Percentiles rank a stretch among this genome's conserved stretches.
phyloP scores from a whole-genome alignment of 2,329 filamentous ascomycete species.

The Teratosphaeria gauchensis region DNA sequence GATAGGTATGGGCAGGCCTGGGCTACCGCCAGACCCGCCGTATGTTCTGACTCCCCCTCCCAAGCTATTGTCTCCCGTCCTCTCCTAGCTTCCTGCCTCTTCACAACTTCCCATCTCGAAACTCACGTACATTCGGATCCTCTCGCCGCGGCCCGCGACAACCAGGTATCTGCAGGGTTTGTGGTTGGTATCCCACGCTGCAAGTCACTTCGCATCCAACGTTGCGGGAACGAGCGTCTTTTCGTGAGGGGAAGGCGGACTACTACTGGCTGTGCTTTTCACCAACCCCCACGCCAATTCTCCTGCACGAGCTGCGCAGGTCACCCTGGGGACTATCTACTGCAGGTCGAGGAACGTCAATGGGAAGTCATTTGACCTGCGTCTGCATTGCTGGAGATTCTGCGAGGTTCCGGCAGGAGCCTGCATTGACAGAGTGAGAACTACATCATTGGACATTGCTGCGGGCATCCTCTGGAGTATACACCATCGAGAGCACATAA shows the following conservation, averaged over 20 bases:
- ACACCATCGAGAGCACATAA: background rate
- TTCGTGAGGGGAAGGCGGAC: constrained; percentile 1
- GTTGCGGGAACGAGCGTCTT: background rate
- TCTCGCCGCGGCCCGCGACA: background rate
- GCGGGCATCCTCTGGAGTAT: background rate
- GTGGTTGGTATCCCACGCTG: constrained; percentile 18
- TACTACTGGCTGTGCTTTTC: constrained; percentile 5
- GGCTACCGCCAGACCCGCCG: background rate
- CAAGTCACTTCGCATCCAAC: constrained; percentile 14
- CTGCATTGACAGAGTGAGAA: background rate
- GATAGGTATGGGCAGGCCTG: background rate
- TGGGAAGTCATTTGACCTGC: background rate
- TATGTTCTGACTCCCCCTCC: background rate
- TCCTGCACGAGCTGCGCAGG: background rate
- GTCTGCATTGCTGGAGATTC: background rate
- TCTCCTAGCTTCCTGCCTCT: background rate
- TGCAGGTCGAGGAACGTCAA: background rate
- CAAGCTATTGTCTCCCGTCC: background rate
- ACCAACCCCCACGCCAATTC: constrained; percentile 3
- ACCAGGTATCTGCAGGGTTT: background rate
- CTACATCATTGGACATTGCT: constrained; percentile 2
- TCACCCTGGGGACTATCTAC: background rate
- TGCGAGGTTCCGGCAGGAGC: background rate
- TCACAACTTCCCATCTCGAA: background rate
- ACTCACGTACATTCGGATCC: background rate